Base-by-base conservation (phyloP, 768 basidiomycete genomes). In the Punctularia strigosozonata region DNA sequence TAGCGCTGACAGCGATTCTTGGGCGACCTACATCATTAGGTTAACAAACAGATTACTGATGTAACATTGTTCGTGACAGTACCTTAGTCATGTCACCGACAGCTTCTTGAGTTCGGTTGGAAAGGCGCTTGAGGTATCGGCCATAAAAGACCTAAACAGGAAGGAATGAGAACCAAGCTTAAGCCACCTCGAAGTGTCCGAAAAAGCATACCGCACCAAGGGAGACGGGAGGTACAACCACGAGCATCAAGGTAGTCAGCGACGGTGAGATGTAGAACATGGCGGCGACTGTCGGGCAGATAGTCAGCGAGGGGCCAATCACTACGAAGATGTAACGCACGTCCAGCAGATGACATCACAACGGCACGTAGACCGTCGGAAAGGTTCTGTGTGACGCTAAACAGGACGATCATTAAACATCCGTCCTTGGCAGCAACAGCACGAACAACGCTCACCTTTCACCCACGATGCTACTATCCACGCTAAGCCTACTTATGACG, bases 71-170 rank as follows among this genome's bases (percentile, higher is more conserved):
- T 32, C 25, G 32, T 15, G n/a, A 4, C 33, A 47, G 49, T 26
- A 63, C 68, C 59, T 74, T 91, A 23, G 90, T 88, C 91, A 94
- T 90, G 40, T 94, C 91, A 40, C 92, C 92, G 38, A 95, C 72
- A 1, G 92, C 89, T 51, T 91, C 90, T 57, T 99, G 94, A 5
- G 94, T 92, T 50, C 79, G 66, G 50, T 87, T 89, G 5, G 88
- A 88, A 3, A 99, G 73, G 44, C 79, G 82, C 55, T 91, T 89
- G 39, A 99, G 63, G 60, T 97, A 99, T 10, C 91, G 77, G 46
- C 94, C 92, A 50, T 99, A 99, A 56, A 90, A 85, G 10, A 97
- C 87, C 85, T 94, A 45, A n/a, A n/a, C n/a, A n/a, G n/a, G n/a
- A n/a, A n/a, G n/a, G 13, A 0, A 19, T 36, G 17, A 40, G 33